phyloP scores from a whole-genome alignment of 495 filamentous ascomycete species.

The Penicillium arizonense region DNA sequence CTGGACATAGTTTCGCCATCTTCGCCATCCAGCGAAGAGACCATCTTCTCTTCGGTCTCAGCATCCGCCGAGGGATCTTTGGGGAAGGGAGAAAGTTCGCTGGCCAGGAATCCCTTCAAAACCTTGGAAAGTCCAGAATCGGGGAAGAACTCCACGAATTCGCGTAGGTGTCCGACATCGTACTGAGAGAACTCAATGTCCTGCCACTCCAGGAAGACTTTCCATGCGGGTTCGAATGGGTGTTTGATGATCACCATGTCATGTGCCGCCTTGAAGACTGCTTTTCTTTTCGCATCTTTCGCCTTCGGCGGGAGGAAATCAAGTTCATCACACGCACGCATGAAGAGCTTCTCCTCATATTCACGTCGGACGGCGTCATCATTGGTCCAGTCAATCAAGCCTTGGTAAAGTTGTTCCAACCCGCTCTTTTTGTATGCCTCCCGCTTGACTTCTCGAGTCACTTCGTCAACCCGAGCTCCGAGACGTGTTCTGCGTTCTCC shows the following conservation, averaged over 20 bases:
- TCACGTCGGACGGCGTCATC: constrained; percentile 81
- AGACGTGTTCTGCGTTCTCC: constrained; percentile 84
- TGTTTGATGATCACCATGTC: constrained; percentile 97
- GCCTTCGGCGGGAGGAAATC: constrained; percentile 59
- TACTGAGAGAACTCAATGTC: constrained; percentile 71
- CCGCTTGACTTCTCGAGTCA: constrained; percentile 80
- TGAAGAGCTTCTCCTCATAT: constrained; percentile 89
- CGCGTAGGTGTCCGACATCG: constrained; percentile 70
- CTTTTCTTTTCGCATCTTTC: constrained; percentile 65
- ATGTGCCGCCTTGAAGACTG: constrained; percentile 70
- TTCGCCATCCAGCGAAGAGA: background rate
- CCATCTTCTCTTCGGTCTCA: constrained; percentile 33
- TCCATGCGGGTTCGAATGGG: constrained; percentile 87
- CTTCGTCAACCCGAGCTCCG: constrained; percentile 77
- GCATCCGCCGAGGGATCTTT: constrained; percentile 27
- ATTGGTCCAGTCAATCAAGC: constrained; percentile 83
- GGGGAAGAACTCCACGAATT: constrained; percentile 83
- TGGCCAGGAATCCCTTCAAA: constrained; percentile 74
- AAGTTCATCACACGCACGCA: constrained; percentile 74
- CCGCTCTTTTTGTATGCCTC: constrained; percentile 72
- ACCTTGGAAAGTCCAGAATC: constrained; percentile 78
- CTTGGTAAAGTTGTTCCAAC: constrained; percentile 71
- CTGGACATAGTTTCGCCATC: constrained; percentile 17
- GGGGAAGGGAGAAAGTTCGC: constrained; percentile 81
- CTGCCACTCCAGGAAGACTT: constrained; percentile 84